phyloP scores from a whole-genome alignment of 2,329 filamentous ascomycete genomes.

The Aureobasidium mangrovei region DNA sequence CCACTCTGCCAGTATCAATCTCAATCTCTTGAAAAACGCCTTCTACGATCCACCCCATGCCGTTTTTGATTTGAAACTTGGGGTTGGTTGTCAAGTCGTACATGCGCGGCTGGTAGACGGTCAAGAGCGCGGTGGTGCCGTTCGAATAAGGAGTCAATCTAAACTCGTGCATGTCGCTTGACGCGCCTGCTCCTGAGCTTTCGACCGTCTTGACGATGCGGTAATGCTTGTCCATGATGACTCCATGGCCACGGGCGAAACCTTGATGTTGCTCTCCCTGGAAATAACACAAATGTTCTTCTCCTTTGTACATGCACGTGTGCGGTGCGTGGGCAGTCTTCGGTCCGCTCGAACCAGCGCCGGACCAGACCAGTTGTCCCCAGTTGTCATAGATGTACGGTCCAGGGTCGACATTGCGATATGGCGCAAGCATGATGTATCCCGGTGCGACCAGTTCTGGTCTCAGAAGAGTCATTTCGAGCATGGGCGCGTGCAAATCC shows the following conservation, averaged over 20 bases:
- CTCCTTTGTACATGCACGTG: conserved; percentile 41
- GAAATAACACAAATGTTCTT: conserved; percentile 45
- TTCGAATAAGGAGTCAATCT: conserved; percentile 35
- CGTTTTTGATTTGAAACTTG: conserved; percentile 29
- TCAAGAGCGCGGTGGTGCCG: conserved; percentile 33
- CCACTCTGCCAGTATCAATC: conserved; percentile 44
- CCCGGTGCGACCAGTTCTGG: conserved; percentile 35
- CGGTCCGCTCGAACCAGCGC: conserved; percentile 41
- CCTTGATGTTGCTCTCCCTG: conserved; percentile 44
- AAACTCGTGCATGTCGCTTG: conserved; percentile 47
- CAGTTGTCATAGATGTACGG: conserved; percentile 45
- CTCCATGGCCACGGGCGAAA: conserved; percentile 43
- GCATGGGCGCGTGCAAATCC: conserved; percentile 31
- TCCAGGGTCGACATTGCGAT: conserved; percentile 40
- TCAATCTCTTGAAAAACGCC: conserved; percentile 48
- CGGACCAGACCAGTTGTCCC: conserved; percentile 44
- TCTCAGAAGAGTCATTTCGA: conserved; percentile 25
- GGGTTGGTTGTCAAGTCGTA: conserved; percentile 39
- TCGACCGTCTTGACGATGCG: conserved; percentile 40
- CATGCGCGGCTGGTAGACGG: conserved; percentile 31
- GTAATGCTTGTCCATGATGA: conserved; percentile 45
- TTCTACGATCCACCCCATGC: conserved; percentile 44
- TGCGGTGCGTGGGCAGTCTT: conserved; percentile 41
- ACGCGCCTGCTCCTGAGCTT: conserved; percentile 30
- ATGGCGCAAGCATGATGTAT: conserved; percentile 44